Evolutionary conservation across 2,329 filamentous ascomycete genomes (phyloP).

Genomic region (Fusarium sp.): DNA sequence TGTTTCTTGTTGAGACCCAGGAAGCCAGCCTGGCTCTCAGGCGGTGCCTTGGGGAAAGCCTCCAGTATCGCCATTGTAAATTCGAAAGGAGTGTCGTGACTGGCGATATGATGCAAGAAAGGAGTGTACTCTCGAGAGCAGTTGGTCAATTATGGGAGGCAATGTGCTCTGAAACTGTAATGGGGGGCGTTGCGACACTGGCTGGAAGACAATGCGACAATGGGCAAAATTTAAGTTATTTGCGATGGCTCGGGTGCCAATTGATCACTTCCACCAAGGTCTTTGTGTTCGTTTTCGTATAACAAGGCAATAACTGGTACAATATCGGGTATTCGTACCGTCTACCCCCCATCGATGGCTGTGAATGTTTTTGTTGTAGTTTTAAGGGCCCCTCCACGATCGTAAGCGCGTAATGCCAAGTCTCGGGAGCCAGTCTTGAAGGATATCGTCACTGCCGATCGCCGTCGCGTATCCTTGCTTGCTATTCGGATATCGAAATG

Average conservation of each 20-base stretch:
- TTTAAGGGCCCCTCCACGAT: constrained; percentile 35
- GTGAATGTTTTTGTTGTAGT: constrained; percentile 5
- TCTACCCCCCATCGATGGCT: background rate
- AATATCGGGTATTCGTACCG: background rate
- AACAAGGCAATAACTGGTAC: background rate
- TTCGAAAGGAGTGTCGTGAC: background rate
- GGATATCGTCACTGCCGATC: constrained; percentile 14
- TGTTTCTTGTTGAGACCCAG: constrained; percentile 47
- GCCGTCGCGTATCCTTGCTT: constrained; percentile 31
- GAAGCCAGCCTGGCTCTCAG: constrained; percentile 33
- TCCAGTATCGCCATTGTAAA: constrained; percentile 45
- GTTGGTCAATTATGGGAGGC: constrained; percentile 4
- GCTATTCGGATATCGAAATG: background rate
- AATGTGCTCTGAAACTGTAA: constrained; percentile 28
- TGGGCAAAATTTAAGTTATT: constrained; percentile 10
- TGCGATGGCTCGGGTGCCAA: constrained; percentile 6
- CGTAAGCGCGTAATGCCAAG: constrained; percentile 45
- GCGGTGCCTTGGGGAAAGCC: constrained; percentile 19
- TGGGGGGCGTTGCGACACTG: constrained; percentile 33
- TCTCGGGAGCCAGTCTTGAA: constrained; percentile 43
- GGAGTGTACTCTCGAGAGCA: constrained; percentile 12
- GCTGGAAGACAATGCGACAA: constrained; percentile 36
- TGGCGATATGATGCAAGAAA: constrained; percentile 2
- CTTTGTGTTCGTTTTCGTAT: background rate
- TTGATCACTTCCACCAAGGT: background rate